Percentiles rank a stretch among this genome's conserved stretches.
These are phyloP conservation scores for Teratosphaeria zuluensis DNA, from an alignment of 2,329 filamentous ascomycete species.

Conservation along the genomic window DNA sequence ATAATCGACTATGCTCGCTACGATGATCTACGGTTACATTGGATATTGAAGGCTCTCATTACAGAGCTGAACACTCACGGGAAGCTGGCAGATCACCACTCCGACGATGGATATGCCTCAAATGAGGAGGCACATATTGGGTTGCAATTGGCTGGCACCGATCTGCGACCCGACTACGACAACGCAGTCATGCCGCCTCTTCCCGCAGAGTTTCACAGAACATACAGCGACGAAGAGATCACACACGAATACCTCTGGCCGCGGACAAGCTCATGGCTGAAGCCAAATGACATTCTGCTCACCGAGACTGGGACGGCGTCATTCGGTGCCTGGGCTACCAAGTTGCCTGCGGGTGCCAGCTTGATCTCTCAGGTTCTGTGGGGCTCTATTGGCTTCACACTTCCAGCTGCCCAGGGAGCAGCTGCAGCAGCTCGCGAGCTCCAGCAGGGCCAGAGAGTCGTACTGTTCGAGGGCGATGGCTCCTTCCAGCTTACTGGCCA, in stretches of 20 bases:
- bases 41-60: background rate
- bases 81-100: background rate
- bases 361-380: constrained; percentile 43
- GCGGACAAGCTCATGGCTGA: constrained; percentile 61
- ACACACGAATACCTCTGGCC: constrained; percentile 72
- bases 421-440: constrained; percentile 48
- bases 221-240: constrained; percentile 33
- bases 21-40: background rate
- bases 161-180: background rate
- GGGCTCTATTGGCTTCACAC: constrained; percentile 57
- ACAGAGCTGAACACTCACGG: background rate
- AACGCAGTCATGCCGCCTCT: constrained; percentile 9
- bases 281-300: constrained; percentile 31
- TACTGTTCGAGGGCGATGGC: constrained; percentile 84
- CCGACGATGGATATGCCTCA: background rate
- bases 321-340: background rate
- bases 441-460: constrained; percentile 43
- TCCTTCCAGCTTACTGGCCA: constrained; percentile 64
- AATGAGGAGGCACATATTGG: background rate
- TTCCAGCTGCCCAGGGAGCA: constrained; percentile 56
- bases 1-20: background rate
- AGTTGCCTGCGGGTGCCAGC: background rate
- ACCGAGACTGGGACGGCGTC: constrained; percentile 18
- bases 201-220: background rate
- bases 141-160: background rate